Evolutionary conservation across 2,329 filamentous ascomycete species (phyloP).

Genomic region (Phaeosphaeriaceae sp.): DNA sequence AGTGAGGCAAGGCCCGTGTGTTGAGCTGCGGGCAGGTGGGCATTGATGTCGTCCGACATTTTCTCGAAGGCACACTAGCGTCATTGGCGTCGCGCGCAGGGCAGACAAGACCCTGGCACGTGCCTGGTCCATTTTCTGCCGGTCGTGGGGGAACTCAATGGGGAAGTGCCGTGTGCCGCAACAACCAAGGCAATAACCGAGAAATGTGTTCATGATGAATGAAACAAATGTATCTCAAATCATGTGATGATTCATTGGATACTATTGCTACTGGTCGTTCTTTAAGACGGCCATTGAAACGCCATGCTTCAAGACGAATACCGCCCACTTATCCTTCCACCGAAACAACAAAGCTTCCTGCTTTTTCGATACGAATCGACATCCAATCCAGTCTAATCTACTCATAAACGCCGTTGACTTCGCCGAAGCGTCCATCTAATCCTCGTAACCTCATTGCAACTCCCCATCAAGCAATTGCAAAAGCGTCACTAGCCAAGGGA

Average conservation of each 20-base stretch:
- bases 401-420: not conserved
- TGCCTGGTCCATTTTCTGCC: not conserved
- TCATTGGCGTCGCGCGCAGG: conserved; percentile 5
- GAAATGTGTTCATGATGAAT: not conserved
- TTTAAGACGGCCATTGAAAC: not conserved
- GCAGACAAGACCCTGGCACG: not conserved
- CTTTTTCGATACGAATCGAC: not conserved
- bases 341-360: not conserved
- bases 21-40: not conserved
- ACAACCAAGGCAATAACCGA: not conserved
- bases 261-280: too few species aligned
- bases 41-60: conserved; percentile 4
- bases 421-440: not conserved
- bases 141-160: not conserved
- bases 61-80: conserved; percentile 1
- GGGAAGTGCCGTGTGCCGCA: not conserved
- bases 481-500: not conserved
- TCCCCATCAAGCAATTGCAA: not conserved
- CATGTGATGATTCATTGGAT: not conserved
- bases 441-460: not conserved
- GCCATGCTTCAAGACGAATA: not conserved
- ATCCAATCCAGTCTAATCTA: not conserved
- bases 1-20: not conserved
- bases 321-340: not conserved
- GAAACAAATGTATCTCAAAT: not conserved